Conservation (phyloP, 2,329 filamentous ascomycete species). For the Pyrenophora teres region DNA sequence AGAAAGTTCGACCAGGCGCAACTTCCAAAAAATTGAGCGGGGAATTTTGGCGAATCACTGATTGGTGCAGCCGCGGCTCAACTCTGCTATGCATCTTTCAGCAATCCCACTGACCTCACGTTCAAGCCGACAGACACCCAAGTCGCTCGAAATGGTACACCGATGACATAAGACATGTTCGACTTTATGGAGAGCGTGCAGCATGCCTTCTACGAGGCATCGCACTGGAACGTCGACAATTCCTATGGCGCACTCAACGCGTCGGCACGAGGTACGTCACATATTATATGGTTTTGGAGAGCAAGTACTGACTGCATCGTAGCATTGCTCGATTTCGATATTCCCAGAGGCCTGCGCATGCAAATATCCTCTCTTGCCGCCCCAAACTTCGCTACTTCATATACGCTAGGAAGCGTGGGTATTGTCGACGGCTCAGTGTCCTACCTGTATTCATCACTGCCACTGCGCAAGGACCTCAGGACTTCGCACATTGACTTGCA, state of each 20-base stretch:
- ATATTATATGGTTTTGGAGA: conserved; percentile 11
- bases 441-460: conserved; percentile 90
- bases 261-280: conserved; percentile 71
- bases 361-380: conserved; percentile 90
- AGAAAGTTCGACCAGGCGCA: conserved; percentile 34
- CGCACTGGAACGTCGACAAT: conserved; percentile 89
- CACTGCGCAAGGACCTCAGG: conserved; percentile 68
- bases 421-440: conserved; percentile 96
- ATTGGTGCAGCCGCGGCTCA: conserved; percentile 37
- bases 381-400: conserved; percentile 91
- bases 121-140: conserved; percentile 5
- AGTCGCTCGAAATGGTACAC: conserved; percentile 27
- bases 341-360: conserved; percentile 80
- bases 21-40: conserved; percentile 32
- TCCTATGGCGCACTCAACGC: conserved; percentile 86
- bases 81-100: conserved; percentile 14
- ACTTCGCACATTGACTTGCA: conserved; percentile 78
- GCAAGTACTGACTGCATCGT: conserved; percentile 15
- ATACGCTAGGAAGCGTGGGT: conserved; percentile 85
- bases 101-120: conserved; percentile 4
- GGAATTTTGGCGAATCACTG: conserved; percentile 40
- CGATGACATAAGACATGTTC: conserved; percentile 66
- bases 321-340: conserved; percentile 88
- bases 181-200: conserved; percentile 98
- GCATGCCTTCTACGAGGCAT: conserved; percentile 83